Evolutionary conservation across 768 basidiomycete genomes (phyloP).

Genomic region (Tricholoma furcatifolium): DNA sequence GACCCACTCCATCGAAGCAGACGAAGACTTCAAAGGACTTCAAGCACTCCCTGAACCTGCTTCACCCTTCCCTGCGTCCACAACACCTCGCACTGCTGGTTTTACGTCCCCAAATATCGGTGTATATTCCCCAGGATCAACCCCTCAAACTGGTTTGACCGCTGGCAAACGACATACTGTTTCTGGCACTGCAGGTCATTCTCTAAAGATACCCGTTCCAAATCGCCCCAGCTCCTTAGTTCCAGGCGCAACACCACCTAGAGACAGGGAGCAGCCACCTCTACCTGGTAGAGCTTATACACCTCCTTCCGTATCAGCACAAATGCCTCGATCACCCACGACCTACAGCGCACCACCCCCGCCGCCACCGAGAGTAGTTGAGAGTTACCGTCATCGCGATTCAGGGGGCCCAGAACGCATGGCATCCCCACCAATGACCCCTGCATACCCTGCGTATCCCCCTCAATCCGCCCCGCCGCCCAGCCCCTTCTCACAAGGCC

Average conservation of each 20-base stretch:
- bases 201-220: constrained; percentile 18
- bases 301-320: constrained; percentile 30
- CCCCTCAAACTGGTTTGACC: constrained; percentile 38
- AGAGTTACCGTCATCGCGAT: constrained; percentile 1
- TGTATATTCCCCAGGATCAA: constrained; percentile 16
- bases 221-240: constrained; percentile 21
- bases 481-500: constrained; percentile 55
- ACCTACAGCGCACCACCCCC: constrained; percentile 51
- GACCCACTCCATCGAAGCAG: constrained; percentile 26
- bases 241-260: constrained; percentile 13
- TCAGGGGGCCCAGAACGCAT: constrained; percentile 11
- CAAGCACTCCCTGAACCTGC: constrained; percentile 70
- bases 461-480: constrained; percentile 43
- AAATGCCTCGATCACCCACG: constrained; percentile 49
- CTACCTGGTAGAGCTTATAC: constrained; percentile 31
- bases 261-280: constrained; percentile 20
- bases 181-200: constrained; percentile 31
- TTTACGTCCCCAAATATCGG: constrained; percentile 17
- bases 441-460: constrained; percentile 73
- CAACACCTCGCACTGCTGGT: constrained; percentile 20
- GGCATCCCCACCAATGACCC: constrained; percentile 49
- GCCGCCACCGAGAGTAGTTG: constrained; percentile 20
- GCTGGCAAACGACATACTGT: constrained; percentile 63
- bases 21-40: constrained; percentile 31
- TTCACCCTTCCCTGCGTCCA: constrained; percentile 69